Evolutionary conservation across 768 basidiomycete species (phyloP), one percentile per base, ranked within the genome.

Genomic region (Calvatia gigantea): DNA sequence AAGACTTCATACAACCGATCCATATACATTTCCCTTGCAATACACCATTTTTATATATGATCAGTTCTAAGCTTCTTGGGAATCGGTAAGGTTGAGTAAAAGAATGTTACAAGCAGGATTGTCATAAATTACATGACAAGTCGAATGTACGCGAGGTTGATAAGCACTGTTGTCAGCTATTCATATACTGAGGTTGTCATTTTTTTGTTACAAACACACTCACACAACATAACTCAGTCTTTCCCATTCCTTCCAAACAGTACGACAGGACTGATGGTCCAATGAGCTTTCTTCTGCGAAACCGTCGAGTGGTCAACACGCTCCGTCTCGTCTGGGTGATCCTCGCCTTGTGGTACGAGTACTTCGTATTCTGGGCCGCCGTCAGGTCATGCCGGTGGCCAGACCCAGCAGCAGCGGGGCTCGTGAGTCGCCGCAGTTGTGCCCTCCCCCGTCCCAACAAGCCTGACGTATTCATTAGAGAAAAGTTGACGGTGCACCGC

Each of bases 281-380:
- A 32, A 68, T 68, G 66, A 61, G 61, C 59, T 56, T 63, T 54
- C 52, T 63, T 44, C 57, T 62, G 44, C 65, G 62, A 61, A 62
- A 64, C 21, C 71, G 66, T 45, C 60, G 65, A 23, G 64, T 76
- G 32, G 73, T 84, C 59, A 76, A 77, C 45, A 62, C 69, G 29
- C 70, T 88, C n/a, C 74, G 82, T 51, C 59, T 73, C 4, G 37
- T 78, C 25, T 93, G 91, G 91, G 67, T 86, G 19, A 57, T 83
- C 6, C 61, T 81, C 38, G 75, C 89, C 42, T 51, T 87, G 35
- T 93, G 87, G 87, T 81, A 78, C 62, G 94, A 96, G 65, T 67
- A 83, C 43, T 77, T 75, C 4, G 69, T 76, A 6, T 92, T 90
- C 66, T 63, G 69, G 43, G 70, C 69, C 54, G 77, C 76, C 27